Evolutionary conservation across 306 rosid species (phyloP).

Genomic region (Glycine latifolia): DNA sequence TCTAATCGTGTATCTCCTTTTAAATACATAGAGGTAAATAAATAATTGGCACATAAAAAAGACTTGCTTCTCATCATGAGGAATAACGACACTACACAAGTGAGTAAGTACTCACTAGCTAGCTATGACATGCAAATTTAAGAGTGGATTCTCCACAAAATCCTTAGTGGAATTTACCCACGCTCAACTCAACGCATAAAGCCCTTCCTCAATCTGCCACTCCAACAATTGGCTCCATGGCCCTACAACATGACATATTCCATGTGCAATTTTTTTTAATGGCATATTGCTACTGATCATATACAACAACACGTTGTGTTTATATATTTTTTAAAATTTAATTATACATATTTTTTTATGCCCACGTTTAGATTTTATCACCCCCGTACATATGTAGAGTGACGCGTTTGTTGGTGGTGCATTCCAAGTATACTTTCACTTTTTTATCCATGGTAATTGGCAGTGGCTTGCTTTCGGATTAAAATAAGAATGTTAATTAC

Average conservation of each 20-base stretch:
- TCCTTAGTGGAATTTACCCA: slow-evolving; percentile 60
- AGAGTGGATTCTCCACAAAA: slow-evolving; percentile 65
- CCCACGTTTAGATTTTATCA: slow-evolving; percentile 8
- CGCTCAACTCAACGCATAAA: slow-evolving; percentile 57
- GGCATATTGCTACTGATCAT: too few relatives aligned
- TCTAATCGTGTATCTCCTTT: background rate
- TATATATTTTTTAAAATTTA: too few relatives aligned
- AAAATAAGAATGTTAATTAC: background rate
- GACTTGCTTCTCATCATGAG: slow-evolving; percentile 35
- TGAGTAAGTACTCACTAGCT: slow-evolving; percentile 50
- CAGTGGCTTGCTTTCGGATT: background rate
- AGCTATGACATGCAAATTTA: slow-evolving; percentile 47
- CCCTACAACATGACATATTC: slow-evolving; percentile 26
- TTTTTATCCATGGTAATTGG: background rate
- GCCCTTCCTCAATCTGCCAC: slow-evolving; percentile 41
- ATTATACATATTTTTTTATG: background rate
- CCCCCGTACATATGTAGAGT: background rate
- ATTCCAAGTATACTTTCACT: background rate
- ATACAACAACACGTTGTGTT: too few relatives aligned
- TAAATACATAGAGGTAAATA: slow-evolving; percentile 33
- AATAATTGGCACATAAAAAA: slow-evolving; percentile 19
- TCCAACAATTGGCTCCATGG: slow-evolving; percentile 29
- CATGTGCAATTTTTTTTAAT: background rate
- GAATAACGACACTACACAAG: slow-evolving; percentile 51
- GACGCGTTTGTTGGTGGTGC: background rate